Conservation (phyloP, 441 rosid species). For the Adansonia grandidieri region DNA sequence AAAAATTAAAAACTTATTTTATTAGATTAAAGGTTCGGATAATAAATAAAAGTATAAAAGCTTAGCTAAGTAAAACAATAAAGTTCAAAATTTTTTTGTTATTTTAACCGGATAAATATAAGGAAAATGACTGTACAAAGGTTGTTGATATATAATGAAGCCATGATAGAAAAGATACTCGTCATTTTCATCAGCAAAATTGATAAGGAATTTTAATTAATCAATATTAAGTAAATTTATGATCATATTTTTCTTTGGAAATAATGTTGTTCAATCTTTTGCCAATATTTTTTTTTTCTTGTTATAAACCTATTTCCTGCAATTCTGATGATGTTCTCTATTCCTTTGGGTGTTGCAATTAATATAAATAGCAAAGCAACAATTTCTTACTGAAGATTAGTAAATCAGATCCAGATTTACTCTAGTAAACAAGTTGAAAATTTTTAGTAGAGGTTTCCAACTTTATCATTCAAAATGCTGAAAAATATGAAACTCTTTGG, state of each 20-base stretch:
- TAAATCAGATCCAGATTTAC: background rate
- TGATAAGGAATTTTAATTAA: background rate
- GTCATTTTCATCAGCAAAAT: background rate
- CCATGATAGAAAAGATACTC: background rate
- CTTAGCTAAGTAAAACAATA: too few relatives aligned
- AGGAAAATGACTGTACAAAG: too few relatives aligned
- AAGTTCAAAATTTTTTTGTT: too few relatives aligned
- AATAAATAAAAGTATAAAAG: too few relatives aligned
- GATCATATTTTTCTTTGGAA: background rate
- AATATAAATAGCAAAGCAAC: conserved; percentile 3
- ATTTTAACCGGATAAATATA: too few relatives aligned
- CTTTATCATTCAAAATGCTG: background rate
- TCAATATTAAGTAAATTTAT: background rate
- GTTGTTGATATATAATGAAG: background rate
- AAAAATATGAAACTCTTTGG: background rate
- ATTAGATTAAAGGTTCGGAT: too few relatives aligned
- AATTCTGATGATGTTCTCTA: background rate
- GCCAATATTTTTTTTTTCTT: background rate
- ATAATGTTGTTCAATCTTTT: background rate
- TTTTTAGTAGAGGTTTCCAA: background rate
- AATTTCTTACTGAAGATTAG: background rate
- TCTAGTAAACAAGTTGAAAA: background rate
- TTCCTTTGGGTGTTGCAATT: background rate
- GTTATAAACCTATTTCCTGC: background rate
- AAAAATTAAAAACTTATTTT: too few relatives aligned